Conservation (phyloP, 495 filamentous ascomycete genomes). For the Aspergillus affinis region DNA sequence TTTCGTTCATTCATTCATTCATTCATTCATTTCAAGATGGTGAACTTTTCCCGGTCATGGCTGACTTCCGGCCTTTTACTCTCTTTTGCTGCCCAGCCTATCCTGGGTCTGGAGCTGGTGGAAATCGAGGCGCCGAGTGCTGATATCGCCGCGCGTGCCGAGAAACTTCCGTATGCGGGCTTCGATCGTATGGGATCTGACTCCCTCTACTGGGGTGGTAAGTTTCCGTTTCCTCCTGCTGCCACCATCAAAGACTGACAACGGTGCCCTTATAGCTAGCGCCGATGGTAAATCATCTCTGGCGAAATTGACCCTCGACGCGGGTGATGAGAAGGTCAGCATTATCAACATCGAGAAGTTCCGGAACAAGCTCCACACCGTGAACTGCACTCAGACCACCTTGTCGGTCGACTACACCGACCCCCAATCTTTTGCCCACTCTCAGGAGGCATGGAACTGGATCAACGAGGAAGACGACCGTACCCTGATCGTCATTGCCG, state of each 20-base stretch:
- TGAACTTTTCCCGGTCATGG: slow-evolving; percentile 9
- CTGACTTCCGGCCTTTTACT: slow-evolving; percentile 15
- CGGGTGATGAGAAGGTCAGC: slow-evolving; percentile 30
- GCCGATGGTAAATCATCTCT: slow-evolving; percentile 22
- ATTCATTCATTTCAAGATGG: slow-evolving; percentile 13
- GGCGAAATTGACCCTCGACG: slow-evolving; percentile 36
- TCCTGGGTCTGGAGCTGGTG: slow-evolving; percentile 13
- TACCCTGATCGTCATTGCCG: slow-evolving; percentile 40
- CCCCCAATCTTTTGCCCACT: slow-evolving; percentile 28
- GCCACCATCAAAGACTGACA: background rate
- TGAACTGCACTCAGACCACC: slow-evolving; percentile 29
- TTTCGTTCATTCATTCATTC: background rate
- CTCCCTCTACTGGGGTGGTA: slow-evolving; percentile 22
- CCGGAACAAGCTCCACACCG: slow-evolving; percentile 26
- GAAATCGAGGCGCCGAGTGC: slow-evolving; percentile 8
- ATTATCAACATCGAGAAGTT: slow-evolving; percentile 40
- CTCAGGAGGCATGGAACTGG: slow-evolving; percentile 38
- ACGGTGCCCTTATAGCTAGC: background rate
- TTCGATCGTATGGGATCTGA: slow-evolving; percentile 14
- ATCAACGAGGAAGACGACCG: slow-evolving; percentile 35
- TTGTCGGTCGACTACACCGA: slow-evolving; percentile 31
- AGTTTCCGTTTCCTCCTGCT: background rate
- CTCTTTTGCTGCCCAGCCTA: slow-evolving; percentile 11
- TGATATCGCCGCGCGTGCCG: background rate
- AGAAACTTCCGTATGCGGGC: background rate